These are phyloP conservation scores for Cryptococcus neoformans DNA, from an alignment of 1,284 basidiomycete species.

Conservation along the genomic window DNA sequence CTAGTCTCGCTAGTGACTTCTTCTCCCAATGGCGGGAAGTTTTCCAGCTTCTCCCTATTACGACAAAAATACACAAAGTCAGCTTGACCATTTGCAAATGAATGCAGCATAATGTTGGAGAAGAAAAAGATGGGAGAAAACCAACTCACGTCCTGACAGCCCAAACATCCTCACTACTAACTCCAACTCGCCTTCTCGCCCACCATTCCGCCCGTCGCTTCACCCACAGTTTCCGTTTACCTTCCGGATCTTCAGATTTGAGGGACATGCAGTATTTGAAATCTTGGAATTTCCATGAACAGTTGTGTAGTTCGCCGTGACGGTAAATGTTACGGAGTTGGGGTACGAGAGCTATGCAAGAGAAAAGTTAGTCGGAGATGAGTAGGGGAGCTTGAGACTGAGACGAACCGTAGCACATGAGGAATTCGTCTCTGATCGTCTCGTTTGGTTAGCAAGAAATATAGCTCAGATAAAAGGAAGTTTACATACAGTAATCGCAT, in stretches of 20 bases:
- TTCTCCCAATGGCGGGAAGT: slow-evolving; percentile 42
- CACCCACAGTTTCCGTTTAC: slow-evolving; percentile 78
- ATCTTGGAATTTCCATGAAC: slow-evolving; percentile 76
- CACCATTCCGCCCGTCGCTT: slow-evolving; percentile 84
- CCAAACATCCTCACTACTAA: slow-evolving; percentile 94
- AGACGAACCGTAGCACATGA: slow-evolving; percentile 66
- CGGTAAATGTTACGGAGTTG: slow-evolving; percentile 86
- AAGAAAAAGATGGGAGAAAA: background rate
- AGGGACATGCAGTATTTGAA: slow-evolving; percentile 94
- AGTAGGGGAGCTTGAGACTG: background rate
- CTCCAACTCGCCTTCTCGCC: slow-evolving; percentile 68
- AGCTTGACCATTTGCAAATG: background rate
- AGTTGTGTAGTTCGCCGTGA: slow-evolving; percentile 73
- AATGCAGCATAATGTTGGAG: too few relatives aligned
- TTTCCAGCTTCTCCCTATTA: slow-evolving; percentile 31
- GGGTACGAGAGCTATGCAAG: slow-evolving; percentile 63
- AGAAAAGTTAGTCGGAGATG: background rate
- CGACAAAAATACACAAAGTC: background rate
- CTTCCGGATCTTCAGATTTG: slow-evolving; percentile 72
- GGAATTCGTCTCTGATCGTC: slow-evolving; percentile 60
- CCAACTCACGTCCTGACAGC: slow-evolving; percentile 67
- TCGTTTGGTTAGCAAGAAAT: background rate
- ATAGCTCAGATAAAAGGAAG: background rate
- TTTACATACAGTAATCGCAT: slow-evolving; percentile 60
- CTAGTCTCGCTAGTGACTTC: slow-evolving; percentile 18